Evolutionary conservation across 2,329 filamentous ascomycete genomes (phyloP).

Genomic region (Lasiodiplodia gonubiensis): DNA sequence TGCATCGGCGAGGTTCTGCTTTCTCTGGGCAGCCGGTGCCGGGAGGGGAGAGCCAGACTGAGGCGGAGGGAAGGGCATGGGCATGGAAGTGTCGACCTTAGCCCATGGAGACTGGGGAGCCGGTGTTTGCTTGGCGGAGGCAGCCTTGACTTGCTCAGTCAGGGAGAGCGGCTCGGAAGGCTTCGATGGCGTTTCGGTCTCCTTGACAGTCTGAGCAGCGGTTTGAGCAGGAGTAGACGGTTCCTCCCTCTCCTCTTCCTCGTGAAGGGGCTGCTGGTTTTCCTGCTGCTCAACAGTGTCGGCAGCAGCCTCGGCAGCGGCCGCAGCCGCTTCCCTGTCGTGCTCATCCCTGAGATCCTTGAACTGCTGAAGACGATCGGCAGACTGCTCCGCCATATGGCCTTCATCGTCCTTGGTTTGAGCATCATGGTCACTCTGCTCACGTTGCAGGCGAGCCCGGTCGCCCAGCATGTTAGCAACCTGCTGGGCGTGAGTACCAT

Average conservation of each 20-base stretch:
- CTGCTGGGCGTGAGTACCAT: slow-evolving; percentile 60
- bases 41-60: slow-evolving; percentile 82
- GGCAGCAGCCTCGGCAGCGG: slow-evolving; percentile 24
- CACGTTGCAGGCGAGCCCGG: slow-evolving; percentile 64
- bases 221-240: slow-evolving; percentile 9
- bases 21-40: slow-evolving; percentile 85
- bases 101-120: slow-evolving; percentile 62
- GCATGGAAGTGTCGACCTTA: slow-evolving; percentile 68
- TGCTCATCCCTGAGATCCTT: slow-evolving; percentile 67
- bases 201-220: slow-evolving; percentile 15
- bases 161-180: slow-evolving; percentile 67
- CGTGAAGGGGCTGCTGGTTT: slow-evolving; percentile 35
- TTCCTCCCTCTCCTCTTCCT: slow-evolving; percentile 32
- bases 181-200: slow-evolving; percentile 21
- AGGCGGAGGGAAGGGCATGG: slow-evolving; percentile 77
- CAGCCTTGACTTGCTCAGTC: slow-evolving; percentile 81
- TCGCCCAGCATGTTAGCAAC: slow-evolving; percentile 66
- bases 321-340: slow-evolving; percentile 15
- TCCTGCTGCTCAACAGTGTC: slow-evolving; percentile 33
- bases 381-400: slow-evolving; percentile 51
- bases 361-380: slow-evolving; percentile 82
- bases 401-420: slow-evolving; percentile 55
- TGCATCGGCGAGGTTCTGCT: slow-evolving; percentile 81
- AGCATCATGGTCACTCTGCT: slow-evolving; percentile 63
- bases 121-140: slow-evolving; percentile 63